Percentiles rank a stretch among this genome's conserved stretches.
Evolutionary conservation across 108 stramenopile genomes (phyloP).

Genomic region (Schizochytrium sp.): DNA sequence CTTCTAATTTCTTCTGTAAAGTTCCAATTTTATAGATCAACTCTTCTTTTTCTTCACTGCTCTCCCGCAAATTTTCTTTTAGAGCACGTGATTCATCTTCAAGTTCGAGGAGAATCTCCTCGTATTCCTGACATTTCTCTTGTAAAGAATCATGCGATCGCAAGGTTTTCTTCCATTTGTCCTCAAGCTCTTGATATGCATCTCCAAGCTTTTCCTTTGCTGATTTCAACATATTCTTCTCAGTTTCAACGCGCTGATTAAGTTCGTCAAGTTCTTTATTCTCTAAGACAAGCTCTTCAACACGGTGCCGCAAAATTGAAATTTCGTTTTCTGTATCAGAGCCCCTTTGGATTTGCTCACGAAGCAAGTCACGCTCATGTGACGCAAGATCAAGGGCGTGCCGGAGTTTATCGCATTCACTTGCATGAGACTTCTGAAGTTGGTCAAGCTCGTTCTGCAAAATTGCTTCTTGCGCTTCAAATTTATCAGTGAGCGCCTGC

Average conservation of each 20-base stretch:
- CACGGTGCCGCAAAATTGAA: not conserved
- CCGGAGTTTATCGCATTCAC: too few species aligned
- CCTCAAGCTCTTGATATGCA: conserved; percentile 6
- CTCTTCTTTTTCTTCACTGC: conserved; percentile 1
- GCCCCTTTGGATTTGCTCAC: not conserved
- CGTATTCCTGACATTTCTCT: conserved; percentile 22
- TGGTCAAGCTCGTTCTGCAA: too few species aligned
- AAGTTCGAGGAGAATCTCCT: not conserved
- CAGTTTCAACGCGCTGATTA: not conserved
- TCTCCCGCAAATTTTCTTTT: not conserved
- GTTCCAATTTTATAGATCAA: not conserved
- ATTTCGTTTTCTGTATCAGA: not conserved
- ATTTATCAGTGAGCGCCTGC: too few species aligned
- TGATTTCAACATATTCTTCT: not conserved
- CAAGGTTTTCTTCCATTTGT: not conserved
- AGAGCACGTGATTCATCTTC: conserved; percentile 2
- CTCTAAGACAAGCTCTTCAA: not conserved
- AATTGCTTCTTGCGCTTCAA: too few species aligned
- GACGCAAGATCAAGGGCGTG: too few species aligned
- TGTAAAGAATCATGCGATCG: not conserved
- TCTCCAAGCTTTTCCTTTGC: not conserved
- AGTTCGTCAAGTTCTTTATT: not conserved
- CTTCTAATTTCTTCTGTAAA: not conserved
- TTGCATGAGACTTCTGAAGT: too few species aligned
- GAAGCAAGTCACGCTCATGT: not conserved